These are phyloP conservation scores for Friedmanniomyces simplex DNA, from an alignment of 495 filamentous ascomycete genomes.

Conservation along the genomic window DNA sequence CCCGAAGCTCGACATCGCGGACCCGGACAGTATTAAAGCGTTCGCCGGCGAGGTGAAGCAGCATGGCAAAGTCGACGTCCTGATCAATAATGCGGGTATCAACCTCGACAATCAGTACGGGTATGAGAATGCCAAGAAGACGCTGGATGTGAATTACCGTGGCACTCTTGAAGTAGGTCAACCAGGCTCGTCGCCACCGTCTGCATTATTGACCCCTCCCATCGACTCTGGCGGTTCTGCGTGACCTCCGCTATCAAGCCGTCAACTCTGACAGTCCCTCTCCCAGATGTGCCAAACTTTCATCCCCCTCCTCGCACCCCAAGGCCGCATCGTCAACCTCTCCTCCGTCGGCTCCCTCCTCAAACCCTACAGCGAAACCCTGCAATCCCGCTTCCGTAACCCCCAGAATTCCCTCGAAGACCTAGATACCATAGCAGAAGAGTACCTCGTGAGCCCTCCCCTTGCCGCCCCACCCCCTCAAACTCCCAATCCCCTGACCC, in stretches of 20 bases:
- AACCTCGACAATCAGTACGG: constrained; percentile 17
- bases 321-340: constrained; percentile 30
- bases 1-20: constrained; percentile 17
- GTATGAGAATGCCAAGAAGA: constrained; percentile 17
- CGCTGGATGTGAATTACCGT: constrained; percentile 22
- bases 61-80: constrained; percentile 14
- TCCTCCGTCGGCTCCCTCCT: constrained; percentile 22
- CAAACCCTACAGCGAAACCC: constrained; percentile 10
- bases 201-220: too few species aligned
- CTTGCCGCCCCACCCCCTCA: neutral
- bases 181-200: neutral
- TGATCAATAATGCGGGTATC: constrained; percentile 22
- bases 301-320: constrained; percentile 8
- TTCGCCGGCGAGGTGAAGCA: constrained; percentile 7
- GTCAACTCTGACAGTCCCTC: neutral
- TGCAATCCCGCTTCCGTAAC: constrained; percentile 15
- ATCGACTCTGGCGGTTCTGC: neutral
- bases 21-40: constrained; percentile 9
- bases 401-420: constrained; percentile 1
- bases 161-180: constrained; percentile 15
- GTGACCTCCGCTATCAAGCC: neutral
- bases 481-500: neutral
- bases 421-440: constrained; percentile 1
- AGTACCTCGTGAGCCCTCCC: constrained; percentile 5
- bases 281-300: constrained; percentile 18